These are phyloP conservation scores for Leonotis leonurus DNA, from an alignment of 257 asterid genomes.

Conservation along the genomic window DNA sequence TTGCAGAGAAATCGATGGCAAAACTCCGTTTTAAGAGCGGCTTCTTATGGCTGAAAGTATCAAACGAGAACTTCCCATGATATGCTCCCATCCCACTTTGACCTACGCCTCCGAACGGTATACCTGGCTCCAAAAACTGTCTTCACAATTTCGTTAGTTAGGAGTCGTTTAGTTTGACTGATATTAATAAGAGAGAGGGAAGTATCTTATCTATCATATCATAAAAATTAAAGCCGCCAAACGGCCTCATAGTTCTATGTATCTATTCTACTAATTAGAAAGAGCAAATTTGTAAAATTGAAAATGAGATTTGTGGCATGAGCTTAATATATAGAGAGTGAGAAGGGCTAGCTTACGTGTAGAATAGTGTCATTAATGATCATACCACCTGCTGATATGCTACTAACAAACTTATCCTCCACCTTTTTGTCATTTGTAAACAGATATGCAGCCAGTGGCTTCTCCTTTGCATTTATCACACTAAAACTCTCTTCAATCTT, in stretches of 20 bases:
- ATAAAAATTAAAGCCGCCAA: too few species aligned
- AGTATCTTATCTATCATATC: too few species aligned
- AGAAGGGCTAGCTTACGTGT: constrained; percentile 47
- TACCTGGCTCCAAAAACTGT: constrained; percentile 45
- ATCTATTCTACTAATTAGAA: too few species aligned
- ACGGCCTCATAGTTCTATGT: too few species aligned
- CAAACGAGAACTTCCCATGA: constrained; percentile 80
- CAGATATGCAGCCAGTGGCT: constrained; percentile 91
- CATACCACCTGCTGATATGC: constrained; percentile 68
- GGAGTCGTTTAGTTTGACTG: too few species aligned
- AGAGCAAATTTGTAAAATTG: too few species aligned
- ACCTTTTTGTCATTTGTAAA: constrained; percentile 68
- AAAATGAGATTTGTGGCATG: too few species aligned
- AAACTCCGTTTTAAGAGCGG: constrained; percentile 59
- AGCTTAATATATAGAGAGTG: too few species aligned
- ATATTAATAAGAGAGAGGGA: too few species aligned
- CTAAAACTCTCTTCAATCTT: constrained; percentile 53
- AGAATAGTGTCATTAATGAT: constrained; percentile 56
- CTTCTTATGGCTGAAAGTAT: constrained; percentile 88
- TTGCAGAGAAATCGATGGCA: constrained; percentile 54
- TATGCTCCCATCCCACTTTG: constrained; percentile 92
- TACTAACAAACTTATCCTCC: constrained; percentile 44
- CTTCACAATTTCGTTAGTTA: background rate
- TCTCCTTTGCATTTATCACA: constrained; percentile 49
- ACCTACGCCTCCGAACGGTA: constrained; percentile 96